Evolutionary conservation across 1,139 yeast species (phyloP), one percentile per base, ranked within the genome.

Genomic region (Sugiyamaella paludigena): DNA sequence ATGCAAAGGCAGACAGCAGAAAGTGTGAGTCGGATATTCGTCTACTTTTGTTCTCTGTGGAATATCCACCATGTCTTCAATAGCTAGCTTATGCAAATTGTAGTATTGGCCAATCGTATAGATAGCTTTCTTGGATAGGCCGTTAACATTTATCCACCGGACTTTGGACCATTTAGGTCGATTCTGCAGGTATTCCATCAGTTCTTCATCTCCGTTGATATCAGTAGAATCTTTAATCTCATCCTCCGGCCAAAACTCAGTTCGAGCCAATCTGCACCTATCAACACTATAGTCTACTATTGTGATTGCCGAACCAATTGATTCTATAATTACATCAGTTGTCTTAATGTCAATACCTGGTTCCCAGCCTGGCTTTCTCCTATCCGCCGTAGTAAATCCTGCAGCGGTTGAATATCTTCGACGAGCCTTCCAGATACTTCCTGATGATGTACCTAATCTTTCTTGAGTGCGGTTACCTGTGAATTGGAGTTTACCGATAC

Each of bases 41-140:
- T 79, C 83, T 36, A 73, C 72, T 54, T 79, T 79, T 1, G 83
- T 77, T 24, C 83, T 65, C 48, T 77, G 81, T 2, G 83, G 82
- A 30, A 78, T 72, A 61, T 78, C 83, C 41, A 79, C 74, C 78
- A 78, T 74, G 58, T 78, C 83, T 58, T 79, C 83, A 43, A 79
- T 67, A 0, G 81, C 77, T 44, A 77, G 62, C 24, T 77, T 71
- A 58, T 77, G 81, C 27, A 77, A 60, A 15, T 68, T 62, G 56
- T 70, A 76, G 45, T 63, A 60, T 39, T 64, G 56, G 1, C 76
- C 72, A 34, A 77, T 65, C 1, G 72, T 62, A 7, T 74, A 68
- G 7, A 77, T 72, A 9, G 80, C 79, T 48, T 77, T 81, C 79
- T 80, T 77, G 1, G 81, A 74, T 19, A 78, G 61, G 0, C 83